phyloP scores from a whole-genome alignment of 1,139 yeast species.

The Arxiozyma slooffiae region DNA sequence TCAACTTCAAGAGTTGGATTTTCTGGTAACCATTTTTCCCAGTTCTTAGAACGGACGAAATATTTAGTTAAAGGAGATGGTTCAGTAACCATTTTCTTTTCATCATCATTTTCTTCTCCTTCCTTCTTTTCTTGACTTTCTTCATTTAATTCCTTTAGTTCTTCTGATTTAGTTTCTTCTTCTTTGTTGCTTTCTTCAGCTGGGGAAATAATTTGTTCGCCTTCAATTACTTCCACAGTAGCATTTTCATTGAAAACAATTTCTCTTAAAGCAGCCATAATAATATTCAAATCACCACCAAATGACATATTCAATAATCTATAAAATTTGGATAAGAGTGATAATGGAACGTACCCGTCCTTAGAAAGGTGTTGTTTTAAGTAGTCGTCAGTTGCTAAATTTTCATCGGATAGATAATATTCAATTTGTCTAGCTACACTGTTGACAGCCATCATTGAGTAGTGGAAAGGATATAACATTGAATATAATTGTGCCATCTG shows the following conservation, averaged over 20 bases:
- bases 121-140: conserved; percentile 1
- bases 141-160: background rate
- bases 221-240: conserved; percentile 25
- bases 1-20: conserved; percentile 14
- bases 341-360: conserved; percentile 29
- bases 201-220: conserved; percentile 8
- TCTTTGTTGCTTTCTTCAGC: conserved; percentile 1
- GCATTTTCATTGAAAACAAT: conserved; percentile 26
- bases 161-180: too few relatives aligned
- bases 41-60: conserved; percentile 25
- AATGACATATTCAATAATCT: conserved; percentile 29
- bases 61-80: conserved; percentile 16
- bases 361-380: conserved; percentile 25
- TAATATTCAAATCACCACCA: conserved; percentile 27
- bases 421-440: conserved; percentile 53
- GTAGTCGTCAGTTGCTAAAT: conserved; percentile 38
- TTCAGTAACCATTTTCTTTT: conserved; percentile 9
- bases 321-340: conserved; percentile 27
- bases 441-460: conserved; percentile 31
- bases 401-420: conserved; percentile 82
- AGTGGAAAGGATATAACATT: conserved; percentile 16
- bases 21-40: conserved; percentile 21
- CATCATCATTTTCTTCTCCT: conserved; percentile 2
- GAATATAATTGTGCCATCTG: conserved; percentile 13
- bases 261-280: conserved; percentile 30